Conservation (phyloP, 1,139 yeast genomes). For the Taphrina pruni region DNA sequence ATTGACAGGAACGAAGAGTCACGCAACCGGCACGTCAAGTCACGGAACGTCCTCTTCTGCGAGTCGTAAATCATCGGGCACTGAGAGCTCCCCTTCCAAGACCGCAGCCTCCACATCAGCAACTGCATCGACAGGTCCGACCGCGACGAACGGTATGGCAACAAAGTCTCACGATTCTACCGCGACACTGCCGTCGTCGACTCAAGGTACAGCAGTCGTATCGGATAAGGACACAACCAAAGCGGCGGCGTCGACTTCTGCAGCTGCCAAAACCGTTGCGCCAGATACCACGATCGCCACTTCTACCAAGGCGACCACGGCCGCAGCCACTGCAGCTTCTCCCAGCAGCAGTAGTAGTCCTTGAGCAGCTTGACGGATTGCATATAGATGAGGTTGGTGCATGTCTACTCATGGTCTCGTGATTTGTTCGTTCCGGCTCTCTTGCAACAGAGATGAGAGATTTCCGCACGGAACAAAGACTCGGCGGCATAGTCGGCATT, state of each 20-base stretch:
- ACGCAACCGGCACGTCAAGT: not conserved
- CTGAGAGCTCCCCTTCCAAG: not conserved
- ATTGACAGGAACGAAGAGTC: not conserved
- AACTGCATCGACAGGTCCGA: not conserved
- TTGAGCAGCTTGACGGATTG: not conserved
- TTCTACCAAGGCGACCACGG: not conserved
- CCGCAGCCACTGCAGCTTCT: not conserved
- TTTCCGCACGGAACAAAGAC: too few species aligned
- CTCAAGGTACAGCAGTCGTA: not conserved
- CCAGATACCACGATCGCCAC: not conserved
- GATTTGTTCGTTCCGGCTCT: too few species aligned
- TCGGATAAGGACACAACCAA: not conserved
- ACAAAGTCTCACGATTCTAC: not conserved
- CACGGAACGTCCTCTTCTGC: not conserved
- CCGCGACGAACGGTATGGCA: not conserved
- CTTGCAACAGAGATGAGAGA: too few species aligned
- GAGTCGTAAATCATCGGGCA: not conserved
- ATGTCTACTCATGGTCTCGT: not conserved
- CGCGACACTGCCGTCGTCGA: not conserved
- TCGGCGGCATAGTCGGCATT: too few species aligned
- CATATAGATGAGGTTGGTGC: not conserved
- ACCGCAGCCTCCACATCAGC: not conserved
- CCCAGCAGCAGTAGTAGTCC: not conserved
- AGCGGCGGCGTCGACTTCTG: not conserved
- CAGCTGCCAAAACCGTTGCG: not conserved